A percentile compares a stretch with the other conserved stretches of the same genome.
Evolutionary conservation across 179 eudicot genomes (phyloP).

Genomic region (Nepenthes alata): DNA sequence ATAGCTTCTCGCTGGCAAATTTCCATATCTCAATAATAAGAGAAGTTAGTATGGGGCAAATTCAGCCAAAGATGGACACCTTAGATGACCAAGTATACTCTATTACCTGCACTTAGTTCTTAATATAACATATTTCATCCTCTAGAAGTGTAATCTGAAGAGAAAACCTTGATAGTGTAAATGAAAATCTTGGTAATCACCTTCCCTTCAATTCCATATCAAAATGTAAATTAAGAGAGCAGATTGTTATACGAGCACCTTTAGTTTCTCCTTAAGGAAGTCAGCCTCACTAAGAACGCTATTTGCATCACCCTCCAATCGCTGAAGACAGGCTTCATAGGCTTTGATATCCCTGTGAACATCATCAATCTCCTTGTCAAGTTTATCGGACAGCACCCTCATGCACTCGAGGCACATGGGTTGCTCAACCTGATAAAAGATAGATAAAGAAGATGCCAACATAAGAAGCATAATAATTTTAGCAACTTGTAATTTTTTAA

Average conservation of each 20-base stretch:
- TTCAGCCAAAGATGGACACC: too few species aligned
- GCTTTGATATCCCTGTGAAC: conserved; percentile 73
- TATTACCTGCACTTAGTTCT: too few species aligned
- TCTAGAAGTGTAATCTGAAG: too few species aligned
- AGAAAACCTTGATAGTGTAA: too few species aligned
- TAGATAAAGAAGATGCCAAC: background rate
- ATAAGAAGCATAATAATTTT: background rate
- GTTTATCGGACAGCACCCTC: conserved; percentile 87
- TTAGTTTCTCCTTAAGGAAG: conserved; percentile 77
- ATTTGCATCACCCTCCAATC: conserved; percentile 65
- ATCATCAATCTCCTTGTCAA: conserved; percentile 97
- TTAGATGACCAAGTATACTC: too few species aligned
- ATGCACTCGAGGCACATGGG: conserved; percentile 95
- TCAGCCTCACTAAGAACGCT: conserved; percentile 79
- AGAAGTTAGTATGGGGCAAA: too few species aligned
- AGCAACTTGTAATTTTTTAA: background rate
- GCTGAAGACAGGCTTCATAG: conserved; percentile 83
- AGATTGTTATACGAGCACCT: conserved; percentile 32
- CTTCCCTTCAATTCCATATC: background rate
- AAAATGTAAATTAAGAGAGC: conserved; percentile 1
- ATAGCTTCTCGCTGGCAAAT: too few species aligned
- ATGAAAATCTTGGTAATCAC: background rate
- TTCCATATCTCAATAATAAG: too few species aligned
- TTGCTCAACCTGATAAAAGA: conserved; percentile 63
- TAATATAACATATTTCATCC: too few species aligned